Evolutionary conservation across 345 rosid genomes (phyloP).

Genomic region (Crucihimalaya himalaica): DNA sequence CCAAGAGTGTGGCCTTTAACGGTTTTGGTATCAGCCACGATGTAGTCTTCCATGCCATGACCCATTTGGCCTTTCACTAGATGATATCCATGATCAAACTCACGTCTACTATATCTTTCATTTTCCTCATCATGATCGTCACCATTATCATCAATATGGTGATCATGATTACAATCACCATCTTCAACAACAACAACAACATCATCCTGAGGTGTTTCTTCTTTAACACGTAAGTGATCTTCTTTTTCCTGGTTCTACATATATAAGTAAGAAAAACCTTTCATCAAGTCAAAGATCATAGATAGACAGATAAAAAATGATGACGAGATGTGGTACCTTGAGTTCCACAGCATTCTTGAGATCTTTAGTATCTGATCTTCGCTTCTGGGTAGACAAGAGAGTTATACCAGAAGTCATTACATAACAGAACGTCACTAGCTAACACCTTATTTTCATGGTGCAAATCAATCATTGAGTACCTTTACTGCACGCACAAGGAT

Average conservation of each 20-base stretch:
- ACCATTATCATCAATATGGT: conserved; percentile 22
- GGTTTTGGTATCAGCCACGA: conserved; percentile 47
- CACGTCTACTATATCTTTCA: background rate
- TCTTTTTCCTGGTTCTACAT: conserved; percentile 20
- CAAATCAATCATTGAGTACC: conserved; percentile 1
- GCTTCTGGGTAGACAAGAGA: conserved; percentile 17
- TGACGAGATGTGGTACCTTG: background rate
- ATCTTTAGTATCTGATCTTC: conserved; percentile 19
- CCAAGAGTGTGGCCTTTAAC: conserved; percentile 46
- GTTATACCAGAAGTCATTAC: background rate
- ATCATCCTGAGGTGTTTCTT: conserved; percentile 22
- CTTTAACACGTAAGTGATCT: conserved; percentile 1
- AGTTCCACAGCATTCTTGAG: conserved; percentile 9
- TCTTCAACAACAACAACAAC: background rate
- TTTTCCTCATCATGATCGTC: conserved; percentile 16
- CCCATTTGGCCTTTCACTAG: conserved; percentile 53
- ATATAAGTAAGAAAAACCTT: background rate
- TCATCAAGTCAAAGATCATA: background rate
- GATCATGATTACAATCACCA: conserved; percentile 15
- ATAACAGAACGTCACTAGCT: background rate
- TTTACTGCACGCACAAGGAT: conserved; percentile 21
- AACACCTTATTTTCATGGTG: background rate
- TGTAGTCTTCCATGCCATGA: conserved; percentile 61
- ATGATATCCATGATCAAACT: conserved; percentile 49
- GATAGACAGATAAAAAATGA: background rate